Conservation (phyloP, 1,284 basidiomycete species). For the Irpex lacteus region DNA sequence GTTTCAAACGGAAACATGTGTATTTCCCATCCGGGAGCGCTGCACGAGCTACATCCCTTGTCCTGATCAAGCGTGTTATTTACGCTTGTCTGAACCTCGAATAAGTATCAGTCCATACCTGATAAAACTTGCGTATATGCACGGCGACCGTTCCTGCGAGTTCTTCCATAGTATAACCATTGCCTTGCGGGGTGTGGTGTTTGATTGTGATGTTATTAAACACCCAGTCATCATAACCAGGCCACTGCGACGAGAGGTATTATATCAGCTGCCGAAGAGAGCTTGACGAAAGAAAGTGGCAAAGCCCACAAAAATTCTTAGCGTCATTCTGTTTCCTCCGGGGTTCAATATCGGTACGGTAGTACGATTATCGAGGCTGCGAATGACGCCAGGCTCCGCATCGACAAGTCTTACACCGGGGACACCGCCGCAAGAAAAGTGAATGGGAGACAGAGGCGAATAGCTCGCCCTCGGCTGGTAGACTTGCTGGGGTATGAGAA, state of each 20-base stretch:
- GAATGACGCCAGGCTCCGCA: not conserved
- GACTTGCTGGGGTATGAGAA: not conserved
- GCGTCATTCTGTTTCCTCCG: not conserved
- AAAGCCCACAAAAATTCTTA: not conserved
- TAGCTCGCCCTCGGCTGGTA: not conserved
- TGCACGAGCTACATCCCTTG: not conserved
- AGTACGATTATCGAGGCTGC: not conserved
- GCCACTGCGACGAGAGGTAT: not conserved
- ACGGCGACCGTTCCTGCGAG: conserved; percentile 4
- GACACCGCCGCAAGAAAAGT: not conserved
- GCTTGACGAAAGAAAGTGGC: no score
- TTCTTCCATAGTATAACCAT: conserved; percentile 2
- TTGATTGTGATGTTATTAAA: not conserved
- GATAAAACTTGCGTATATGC: not conserved
- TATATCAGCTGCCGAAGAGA: no score
- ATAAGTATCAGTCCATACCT: not conserved
- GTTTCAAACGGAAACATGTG: not conserved
- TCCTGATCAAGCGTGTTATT: not conserved
- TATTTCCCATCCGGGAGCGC: not conserved
- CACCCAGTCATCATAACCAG: conserved; percentile 1
- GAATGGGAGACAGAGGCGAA: not conserved
- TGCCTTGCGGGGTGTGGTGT: not conserved
- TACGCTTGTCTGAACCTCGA: not conserved
- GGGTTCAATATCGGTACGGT: no score
- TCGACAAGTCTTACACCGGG: not conserved